These are phyloP conservation scores for Eucalyptus polyanthemos DNA, from an alignment of 345 rosid species.

Conservation along the genomic window DNA sequence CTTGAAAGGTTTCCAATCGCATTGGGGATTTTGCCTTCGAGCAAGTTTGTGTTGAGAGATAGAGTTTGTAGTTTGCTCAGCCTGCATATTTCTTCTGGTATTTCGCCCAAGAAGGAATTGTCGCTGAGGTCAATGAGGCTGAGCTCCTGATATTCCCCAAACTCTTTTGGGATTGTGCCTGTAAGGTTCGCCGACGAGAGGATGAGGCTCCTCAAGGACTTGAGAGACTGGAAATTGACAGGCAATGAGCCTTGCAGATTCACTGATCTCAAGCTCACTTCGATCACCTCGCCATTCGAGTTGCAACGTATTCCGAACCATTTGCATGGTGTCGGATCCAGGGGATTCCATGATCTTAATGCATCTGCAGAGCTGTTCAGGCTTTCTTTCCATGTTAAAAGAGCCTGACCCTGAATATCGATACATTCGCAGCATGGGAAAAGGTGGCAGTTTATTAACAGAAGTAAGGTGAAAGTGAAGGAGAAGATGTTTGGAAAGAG, in stretches of 20 bases:
- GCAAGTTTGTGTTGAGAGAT: conserved; percentile 1
- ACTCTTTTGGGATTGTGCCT: background rate
- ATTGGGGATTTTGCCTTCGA: conserved; percentile 1
- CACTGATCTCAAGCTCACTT: background rate
- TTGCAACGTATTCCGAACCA: conserved; percentile 6
- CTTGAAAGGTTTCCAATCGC: conserved; percentile 3
- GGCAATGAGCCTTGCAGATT: conserved; percentile 2
- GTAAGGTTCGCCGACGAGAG: conserved; percentile 4
- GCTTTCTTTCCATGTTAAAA: conserved; percentile 3
- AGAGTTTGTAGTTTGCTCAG: background rate
- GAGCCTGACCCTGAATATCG: conserved; percentile 5
- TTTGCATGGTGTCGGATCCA: background rate
- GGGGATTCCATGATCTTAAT: background rate
- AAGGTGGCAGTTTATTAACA: background rate
- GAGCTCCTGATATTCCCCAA: conserved; percentile 1
- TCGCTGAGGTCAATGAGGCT: background rate
- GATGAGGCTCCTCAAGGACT: conserved; percentile 1
- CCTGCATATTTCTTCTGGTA: background rate
- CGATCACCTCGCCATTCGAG: background rate
- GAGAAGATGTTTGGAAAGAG: conserved; percentile 5
- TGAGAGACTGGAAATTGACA: background rate
- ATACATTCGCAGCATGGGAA: background rate
- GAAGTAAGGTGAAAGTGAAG: conserved; percentile 1
- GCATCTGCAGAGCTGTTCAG: background rate
- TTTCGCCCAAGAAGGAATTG: background rate